Base-by-base conservation (phyloP, 1,284 basidiomycete species). In the Violaceomyces palustris region DNA sequence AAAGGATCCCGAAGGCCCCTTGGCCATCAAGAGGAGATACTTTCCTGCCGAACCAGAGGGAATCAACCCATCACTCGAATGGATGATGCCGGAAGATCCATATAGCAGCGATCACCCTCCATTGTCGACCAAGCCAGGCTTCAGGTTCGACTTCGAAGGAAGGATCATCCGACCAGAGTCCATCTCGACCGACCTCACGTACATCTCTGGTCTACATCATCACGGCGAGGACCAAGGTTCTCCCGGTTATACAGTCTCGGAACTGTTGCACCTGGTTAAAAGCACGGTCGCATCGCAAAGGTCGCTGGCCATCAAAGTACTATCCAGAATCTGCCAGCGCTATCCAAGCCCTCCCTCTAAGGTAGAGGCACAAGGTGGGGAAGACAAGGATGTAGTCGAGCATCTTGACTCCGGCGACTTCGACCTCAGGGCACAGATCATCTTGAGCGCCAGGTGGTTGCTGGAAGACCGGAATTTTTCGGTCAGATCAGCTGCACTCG, bases 201-300 rank as follows among this genome's bases (percentile, higher is more conserved):
- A 57, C 29, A 50, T 64, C 4, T 58, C 63, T 2, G 91, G 91
- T 1, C 77, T 94, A 18, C 91, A 96, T 73, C 91, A 94, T 71
- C 91, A 94, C 45, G 77, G 77, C 15, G 62, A 73, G 50, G 82
- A 87, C 0, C 86, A 88, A 45, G 83, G 84, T 31, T 58, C 74
- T n/a, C 90, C 91, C 0, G 92, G 91, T 0, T 96, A 94, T 73
- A 91, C 88, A 0, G 75, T 93, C 0, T 82, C 86, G 27, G 91
- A 94, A 53, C 79, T 94, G n/a, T 82, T 92, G 34, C 77, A 88
- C 35, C 79, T 93, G 3, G 82, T 83, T 1, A 78, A 87, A 39
- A 91, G 88, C 5, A 87, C 84, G 0, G 85, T 91, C 0, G 82
- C 85, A 7, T 84, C 85, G 9, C 91, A 96, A 69, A 79, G 90